These are phyloP conservation scores for Epichloe aotearoae DNA, from an alignment of 2,329 filamentous ascomycete species.

Conservation along the genomic window DNA sequence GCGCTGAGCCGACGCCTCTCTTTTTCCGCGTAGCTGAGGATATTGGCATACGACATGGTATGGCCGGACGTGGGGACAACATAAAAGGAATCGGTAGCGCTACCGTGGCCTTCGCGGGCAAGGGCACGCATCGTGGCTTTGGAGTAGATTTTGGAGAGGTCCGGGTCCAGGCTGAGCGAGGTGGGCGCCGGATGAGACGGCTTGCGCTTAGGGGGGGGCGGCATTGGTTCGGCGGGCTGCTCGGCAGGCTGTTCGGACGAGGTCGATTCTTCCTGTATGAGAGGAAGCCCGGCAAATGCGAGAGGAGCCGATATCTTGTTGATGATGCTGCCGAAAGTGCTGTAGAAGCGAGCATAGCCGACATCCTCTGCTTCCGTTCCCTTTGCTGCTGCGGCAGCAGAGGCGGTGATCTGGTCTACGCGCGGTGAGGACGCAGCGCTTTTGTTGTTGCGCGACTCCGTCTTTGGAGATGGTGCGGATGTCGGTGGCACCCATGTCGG, in stretches of 20 bases:
- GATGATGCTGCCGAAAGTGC: conserved; percentile 76
- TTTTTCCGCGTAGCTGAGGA: conserved; percentile 58
- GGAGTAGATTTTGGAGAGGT: conserved; percentile 74
- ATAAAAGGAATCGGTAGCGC: conserved; percentile 69
- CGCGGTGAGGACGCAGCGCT: conserved; percentile 12
- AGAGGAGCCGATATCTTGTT: conserved; percentile 80
- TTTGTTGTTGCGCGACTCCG: conserved; percentile 14
- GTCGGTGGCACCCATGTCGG: conserved; percentile 39
- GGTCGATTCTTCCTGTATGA: conserved; percentile 41
- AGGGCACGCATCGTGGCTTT: conserved; percentile 72
- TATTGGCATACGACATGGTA: conserved; percentile 85
- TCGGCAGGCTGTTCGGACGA: conserved; percentile 11
- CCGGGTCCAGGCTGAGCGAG: conserved; percentile 41
- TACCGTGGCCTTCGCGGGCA: conserved; percentile 49
- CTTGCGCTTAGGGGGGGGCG: conserved; percentile 23
- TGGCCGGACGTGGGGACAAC: conserved; percentile 86
- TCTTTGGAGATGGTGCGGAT: conserved; percentile 10
- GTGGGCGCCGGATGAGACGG: conserved; percentile 13
- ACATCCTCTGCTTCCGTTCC: conserved; percentile 44
- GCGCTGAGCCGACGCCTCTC: conserved; percentile 47
- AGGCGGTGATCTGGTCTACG: conserved; percentile 10
- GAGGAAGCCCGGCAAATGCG: conserved; percentile 81
- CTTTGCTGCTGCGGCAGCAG: conserved; percentile 6
- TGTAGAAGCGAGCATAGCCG: conserved; percentile 84
- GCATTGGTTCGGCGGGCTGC: conserved; percentile 21